phyloP scores from a whole-genome alignment of 2,329 filamentous ascomycete species.

The Remersonia thermophila region DNA sequence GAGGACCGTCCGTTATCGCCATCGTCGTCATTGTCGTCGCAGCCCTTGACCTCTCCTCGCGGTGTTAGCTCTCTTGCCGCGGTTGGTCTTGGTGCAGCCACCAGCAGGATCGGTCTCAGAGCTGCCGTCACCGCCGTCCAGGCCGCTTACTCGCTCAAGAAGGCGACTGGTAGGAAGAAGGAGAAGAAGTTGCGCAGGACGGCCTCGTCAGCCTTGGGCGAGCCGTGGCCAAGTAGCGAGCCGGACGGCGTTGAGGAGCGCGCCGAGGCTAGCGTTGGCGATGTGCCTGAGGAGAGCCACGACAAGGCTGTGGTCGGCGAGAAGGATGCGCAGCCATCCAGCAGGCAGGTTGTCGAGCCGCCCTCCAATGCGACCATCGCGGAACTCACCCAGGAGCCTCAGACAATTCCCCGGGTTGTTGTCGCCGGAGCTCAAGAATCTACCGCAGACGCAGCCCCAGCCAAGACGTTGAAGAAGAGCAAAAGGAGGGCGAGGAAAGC shows the following conservation, averaged over 20 bases:
- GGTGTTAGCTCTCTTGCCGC: not conserved
- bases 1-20: not conserved
- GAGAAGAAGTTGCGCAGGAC: constrained; percentile 4
- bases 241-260: constrained; percentile 8
- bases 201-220: constrained; percentile 5
- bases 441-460: no score
- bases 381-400: not conserved
- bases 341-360: not conserved
- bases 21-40: not conserved
- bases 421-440: not conserved
- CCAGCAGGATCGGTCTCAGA: not conserved
- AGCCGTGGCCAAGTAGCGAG: constrained; percentile 10
- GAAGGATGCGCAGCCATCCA: constrained; percentile 1
- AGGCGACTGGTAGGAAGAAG: constrained; percentile 16
- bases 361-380: no score
- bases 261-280: not conserved
- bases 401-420: not conserved
- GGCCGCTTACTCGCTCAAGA: constrained; percentile 9
- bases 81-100: not conserved
- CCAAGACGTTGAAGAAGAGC: not conserved
- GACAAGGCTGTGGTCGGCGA: constrained; percentile 11
- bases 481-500: no score
- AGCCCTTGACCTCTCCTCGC: not conserved
- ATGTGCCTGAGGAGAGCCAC: constrained; percentile 1
- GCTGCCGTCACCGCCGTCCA: not conserved